phyloP scores from a whole-genome alignment of 768 basidiomycete genomes.

The Amanita jacksonii region DNA sequence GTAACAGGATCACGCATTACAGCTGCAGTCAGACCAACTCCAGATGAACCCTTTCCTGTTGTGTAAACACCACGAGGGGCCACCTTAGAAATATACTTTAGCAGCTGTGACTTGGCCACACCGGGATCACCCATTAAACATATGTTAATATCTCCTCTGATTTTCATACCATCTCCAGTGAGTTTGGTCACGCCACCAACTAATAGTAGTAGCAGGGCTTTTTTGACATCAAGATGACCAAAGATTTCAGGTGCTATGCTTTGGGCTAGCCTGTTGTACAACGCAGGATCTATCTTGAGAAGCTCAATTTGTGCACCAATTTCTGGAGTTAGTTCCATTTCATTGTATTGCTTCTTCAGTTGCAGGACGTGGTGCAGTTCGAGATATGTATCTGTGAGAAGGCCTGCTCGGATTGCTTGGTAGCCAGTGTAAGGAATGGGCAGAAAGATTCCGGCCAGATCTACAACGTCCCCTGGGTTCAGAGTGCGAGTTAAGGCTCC shows the following conservation, averaged over 20 bases:
- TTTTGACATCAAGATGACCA: constrained; percentile 95
- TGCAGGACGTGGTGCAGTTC: constrained; percentile 88
- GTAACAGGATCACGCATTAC: constrained; percentile 99
- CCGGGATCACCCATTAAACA: constrained; percentile 99
- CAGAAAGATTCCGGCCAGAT: constrained; percentile 94
- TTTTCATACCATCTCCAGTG: constrained; percentile 97
- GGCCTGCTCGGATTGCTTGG: constrained; percentile 92
- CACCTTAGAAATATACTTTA: constrained; percentile 98
- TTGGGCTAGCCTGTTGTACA: constrained; percentile 82
- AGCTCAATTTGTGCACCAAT: constrained; percentile 61
- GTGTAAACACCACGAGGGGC: constrained; percentile 97
- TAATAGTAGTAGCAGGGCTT: constrained; percentile 82
- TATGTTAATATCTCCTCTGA: constrained; percentile 94
- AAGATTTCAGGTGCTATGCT: constrained; percentile 99
- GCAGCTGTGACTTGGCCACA: constrained; percentile 94
- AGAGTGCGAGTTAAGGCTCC: constrained; percentile 83
- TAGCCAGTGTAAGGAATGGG: constrained; percentile 97
- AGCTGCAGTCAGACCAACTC: constrained; percentile 96
- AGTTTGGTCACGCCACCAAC: constrained; percentile 95
- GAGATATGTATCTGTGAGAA: constrained; percentile 95
- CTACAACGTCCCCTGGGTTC: constrained; percentile 93
- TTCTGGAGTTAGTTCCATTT: constrained; percentile 87
- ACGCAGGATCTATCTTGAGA: constrained; percentile 61
- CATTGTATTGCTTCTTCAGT: constrained; percentile 94
- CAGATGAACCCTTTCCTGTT: constrained; percentile 96